Conservation (phyloP, 345 rosid species). For the Eucalyptus sp. region DNA sequence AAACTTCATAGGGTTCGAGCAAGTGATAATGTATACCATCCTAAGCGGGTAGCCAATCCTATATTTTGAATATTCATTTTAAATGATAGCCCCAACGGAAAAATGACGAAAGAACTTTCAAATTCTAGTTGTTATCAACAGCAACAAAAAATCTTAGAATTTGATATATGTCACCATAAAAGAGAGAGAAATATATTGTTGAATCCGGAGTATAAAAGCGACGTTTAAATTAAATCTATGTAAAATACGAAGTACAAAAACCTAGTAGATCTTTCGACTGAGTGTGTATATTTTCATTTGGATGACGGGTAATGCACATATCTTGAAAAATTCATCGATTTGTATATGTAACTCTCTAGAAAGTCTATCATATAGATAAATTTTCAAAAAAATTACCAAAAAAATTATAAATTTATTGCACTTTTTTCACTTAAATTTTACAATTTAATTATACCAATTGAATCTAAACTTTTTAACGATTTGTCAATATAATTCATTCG, state of each 20-base stretch:
- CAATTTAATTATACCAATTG: no score
- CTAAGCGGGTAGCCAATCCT: background rate
- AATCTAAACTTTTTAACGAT: no score
- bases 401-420: no score
- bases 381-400: no score
- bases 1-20: background rate
- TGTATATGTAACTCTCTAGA: background rate
- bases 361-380: background rate
- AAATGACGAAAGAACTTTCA: background rate
- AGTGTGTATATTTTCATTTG: background rate
- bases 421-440: accelerated
- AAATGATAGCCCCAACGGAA: background rate
- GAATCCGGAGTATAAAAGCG: background rate
- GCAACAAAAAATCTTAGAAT: background rate
- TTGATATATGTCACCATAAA: background rate
- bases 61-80: background rate
- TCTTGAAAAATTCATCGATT: background rate
- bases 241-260: background rate
- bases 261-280: background rate
- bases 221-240: background rate
- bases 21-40: background rate
- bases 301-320: background rate
- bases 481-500: no score
- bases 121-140: background rate
- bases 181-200: background rate